Conservation (phyloP, 2,329 filamentous ascomycete genomes). For the Diaporthe sp. region DNA sequence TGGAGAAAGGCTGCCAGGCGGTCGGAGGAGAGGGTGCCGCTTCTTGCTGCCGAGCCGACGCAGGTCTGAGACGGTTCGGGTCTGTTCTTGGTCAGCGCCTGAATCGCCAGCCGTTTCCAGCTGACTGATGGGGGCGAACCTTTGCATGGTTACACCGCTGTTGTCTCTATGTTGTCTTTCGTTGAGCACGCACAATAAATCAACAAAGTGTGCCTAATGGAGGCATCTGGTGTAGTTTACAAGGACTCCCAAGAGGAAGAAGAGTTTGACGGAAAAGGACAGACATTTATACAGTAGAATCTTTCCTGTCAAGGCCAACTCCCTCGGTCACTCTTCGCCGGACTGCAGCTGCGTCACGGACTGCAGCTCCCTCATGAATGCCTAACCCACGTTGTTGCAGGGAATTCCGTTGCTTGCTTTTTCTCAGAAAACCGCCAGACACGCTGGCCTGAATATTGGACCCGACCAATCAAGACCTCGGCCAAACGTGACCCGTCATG, state of each 20-base stretch:
- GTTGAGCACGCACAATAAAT: background rate
- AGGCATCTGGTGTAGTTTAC: background rate
- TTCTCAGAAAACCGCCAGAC: background rate
- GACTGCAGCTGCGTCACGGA: background rate
- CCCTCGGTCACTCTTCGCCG: background rate
- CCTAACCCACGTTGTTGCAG: background rate
- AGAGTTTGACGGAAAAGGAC: background rate
- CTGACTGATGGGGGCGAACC: background rate
- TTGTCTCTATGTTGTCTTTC: background rate
- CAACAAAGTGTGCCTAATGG: too few relatives aligned
- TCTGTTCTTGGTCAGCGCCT: conserved; percentile 1
- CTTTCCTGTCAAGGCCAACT: background rate
- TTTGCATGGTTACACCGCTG: conserved; percentile 1
- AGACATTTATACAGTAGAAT: background rate
- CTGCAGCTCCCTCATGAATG: background rate
- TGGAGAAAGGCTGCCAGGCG: background rate
- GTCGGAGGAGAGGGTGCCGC: background rate
- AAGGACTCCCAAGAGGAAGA: too few relatives aligned
- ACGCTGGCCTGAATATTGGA: background rate
- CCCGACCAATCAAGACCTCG: background rate
- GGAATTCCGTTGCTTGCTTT: background rate
- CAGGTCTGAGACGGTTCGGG: background rate
- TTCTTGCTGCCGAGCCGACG: background rate
- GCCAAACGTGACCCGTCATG: too few relatives aligned
- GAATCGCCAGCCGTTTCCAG: too few relatives aligned